These are phyloP conservation scores for Chaetomiaceae sp. DNA, from an alignment of 2,329 filamentous ascomycete genomes.

Conservation along the genomic window DNA sequence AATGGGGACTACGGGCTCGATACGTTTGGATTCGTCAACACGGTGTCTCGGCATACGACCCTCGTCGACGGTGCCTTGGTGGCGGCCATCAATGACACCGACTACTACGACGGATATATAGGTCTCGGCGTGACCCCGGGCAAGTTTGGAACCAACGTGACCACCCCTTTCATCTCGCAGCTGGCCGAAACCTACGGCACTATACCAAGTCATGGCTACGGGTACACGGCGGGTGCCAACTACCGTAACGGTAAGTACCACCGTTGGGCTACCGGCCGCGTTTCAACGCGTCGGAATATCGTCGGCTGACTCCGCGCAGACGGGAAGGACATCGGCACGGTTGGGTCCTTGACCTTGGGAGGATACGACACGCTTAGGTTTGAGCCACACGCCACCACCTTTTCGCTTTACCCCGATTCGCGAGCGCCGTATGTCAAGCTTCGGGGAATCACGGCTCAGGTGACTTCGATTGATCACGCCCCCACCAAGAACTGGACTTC, in stretches of 20 bases:
- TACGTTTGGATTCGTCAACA: slow-evolving; percentile 37
- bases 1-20: slow-evolving; percentile 62
- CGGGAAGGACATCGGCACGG: slow-evolving; percentile 31
- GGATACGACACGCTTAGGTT: slow-evolving; percentile 63
- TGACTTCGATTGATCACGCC: slow-evolving; percentile 28
- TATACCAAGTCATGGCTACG: slow-evolving; percentile 68
- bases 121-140: slow-evolving; percentile 51
- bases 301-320: slow-evolving; percentile 24
- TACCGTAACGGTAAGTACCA: slow-evolving; percentile 40
- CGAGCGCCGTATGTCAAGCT: slow-evolving; percentile 55
- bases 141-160: slow-evolving; percentile 43
- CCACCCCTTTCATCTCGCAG: slow-evolving; percentile 48
- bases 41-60: slow-evolving; percentile 33
- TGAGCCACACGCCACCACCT: slow-evolving; percentile 52
- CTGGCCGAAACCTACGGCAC: slow-evolving; percentile 51
- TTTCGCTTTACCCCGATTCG: slow-evolving; percentile 48
- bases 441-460: slow-evolving; percentile 46
- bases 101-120: slow-evolving; percentile 49
- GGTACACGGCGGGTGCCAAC: slow-evolving; percentile 68
- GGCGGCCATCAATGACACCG: slow-evolving; percentile 49
- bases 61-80: slow-evolving; percentile 42
- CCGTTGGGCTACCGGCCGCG: no score
- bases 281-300: no score
- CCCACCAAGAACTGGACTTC: slow-evolving; percentile 36
- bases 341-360: slow-evolving; percentile 59